A percentile compares a stretch with the other conserved stretches of the same genome.
phyloP scores from a whole-genome alignment of 495 filamentous ascomycete genomes.

The Penicillium diatomitis region DNA sequence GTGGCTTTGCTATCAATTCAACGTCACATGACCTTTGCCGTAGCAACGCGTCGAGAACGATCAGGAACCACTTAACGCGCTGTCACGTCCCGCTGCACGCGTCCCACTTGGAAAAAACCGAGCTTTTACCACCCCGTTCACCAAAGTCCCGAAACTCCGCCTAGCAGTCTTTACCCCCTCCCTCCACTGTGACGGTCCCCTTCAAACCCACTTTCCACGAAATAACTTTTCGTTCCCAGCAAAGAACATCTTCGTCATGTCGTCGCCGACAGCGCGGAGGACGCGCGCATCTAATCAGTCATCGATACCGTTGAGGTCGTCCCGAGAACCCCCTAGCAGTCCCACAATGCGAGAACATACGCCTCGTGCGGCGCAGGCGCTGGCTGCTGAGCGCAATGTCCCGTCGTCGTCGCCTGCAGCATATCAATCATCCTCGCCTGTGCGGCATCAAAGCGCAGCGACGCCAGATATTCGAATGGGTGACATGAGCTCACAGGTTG shows the following conservation, averaged over 20 bases:
- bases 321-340: conserved; percentile 34
- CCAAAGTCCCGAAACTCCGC: conserved; percentile 1
- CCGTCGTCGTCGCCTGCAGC: conserved; percentile 74
- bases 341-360: conserved; percentile 26
- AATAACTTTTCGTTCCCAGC: too few relatives aligned
- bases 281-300: conserved; percentile 35
- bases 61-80: conserved; percentile 35
- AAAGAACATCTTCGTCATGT: conserved; percentile 25
- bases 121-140: conserved; percentile 19
- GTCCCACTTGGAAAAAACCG: conserved; percentile 12
- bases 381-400: conserved; percentile 27
- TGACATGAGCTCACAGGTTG: conserved; percentile 50
- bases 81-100: conserved; percentile 21
- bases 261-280: conserved; percentile 38
- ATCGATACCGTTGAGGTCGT: conserved; percentile 33
- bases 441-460: conserved; percentile 45
- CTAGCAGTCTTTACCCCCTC: conserved; percentile 1
- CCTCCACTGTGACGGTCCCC: background rate
- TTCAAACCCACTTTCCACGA: too few relatives aligned
- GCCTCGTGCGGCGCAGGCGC: conserved; percentile 37
- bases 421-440: conserved; percentile 66
- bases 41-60: conserved; percentile 19
- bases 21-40: background rate
- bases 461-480: conserved; percentile 44
- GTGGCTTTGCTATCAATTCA: too few relatives aligned